These are phyloP conservation scores for Ostreobium quekettii DNA, from an alignment of 139 green algal genomes.

Conservation along the genomic window DNA sequence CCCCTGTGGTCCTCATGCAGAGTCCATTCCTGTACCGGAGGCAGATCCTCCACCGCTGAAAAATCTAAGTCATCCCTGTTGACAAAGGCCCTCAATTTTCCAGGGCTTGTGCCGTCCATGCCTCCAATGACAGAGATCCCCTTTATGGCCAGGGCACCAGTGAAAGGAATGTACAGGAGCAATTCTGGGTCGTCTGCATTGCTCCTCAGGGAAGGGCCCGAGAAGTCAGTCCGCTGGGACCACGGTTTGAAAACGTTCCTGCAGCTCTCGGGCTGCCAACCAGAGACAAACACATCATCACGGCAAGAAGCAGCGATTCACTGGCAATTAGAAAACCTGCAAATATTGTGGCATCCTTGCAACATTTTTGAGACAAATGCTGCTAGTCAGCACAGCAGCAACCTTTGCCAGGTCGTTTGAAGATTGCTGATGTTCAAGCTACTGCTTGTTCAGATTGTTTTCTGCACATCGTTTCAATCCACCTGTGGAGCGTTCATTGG, in stretches of 20 bases:
- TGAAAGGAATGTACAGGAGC: conserved; percentile 81
- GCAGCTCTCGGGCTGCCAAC: conserved; percentile 4
- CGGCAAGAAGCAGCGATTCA: too few relatives aligned
- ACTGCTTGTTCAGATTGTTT: too few relatives aligned
- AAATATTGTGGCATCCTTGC: too few relatives aligned
- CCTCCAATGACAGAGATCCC: conserved; percentile 66
- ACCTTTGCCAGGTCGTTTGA: too few relatives aligned
- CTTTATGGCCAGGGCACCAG: conserved; percentile 72
- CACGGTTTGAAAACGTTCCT: conserved; percentile 53
- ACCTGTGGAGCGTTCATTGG: too few relatives aligned
- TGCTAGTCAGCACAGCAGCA: too few relatives aligned
- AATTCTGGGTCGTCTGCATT: conserved; percentile 83
- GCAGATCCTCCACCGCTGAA: conserved; percentile 31
- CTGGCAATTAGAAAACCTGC: too few relatives aligned
- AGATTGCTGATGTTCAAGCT: too few relatives aligned
- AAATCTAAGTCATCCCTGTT: conserved; percentile 88
- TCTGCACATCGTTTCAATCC: too few relatives aligned
- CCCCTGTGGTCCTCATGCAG: conserved; percentile 47
- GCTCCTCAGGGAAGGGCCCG: conserved; percentile 37
- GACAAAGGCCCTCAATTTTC: conserved; percentile 54
- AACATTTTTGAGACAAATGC: too few relatives aligned
- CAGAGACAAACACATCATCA: too few relatives aligned
- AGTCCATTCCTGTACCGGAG: conserved; percentile 73
- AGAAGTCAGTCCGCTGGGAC: conserved; percentile 43
- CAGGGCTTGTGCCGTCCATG: conserved; percentile 35